Evolutionary conservation across 495 filamentous ascomycete genomes (phyloP).

Genomic region (Sporormia fimetaria): DNA sequence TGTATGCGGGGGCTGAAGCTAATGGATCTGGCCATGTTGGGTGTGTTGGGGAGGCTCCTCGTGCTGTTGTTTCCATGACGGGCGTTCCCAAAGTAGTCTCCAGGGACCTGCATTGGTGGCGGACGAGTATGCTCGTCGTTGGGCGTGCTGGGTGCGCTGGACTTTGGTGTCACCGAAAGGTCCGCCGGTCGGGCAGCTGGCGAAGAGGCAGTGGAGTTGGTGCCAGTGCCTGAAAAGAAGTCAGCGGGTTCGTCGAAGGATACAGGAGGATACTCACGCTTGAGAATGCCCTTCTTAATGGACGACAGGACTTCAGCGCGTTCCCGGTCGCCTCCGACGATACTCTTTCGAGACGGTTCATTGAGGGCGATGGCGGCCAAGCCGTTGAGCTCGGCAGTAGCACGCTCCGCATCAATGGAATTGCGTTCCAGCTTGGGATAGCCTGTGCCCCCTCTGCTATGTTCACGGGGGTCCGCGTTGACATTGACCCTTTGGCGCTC

Average conservation of each 20-base stretch:
- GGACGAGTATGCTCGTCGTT: conserved; percentile 47
- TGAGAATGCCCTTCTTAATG: conserved; percentile 87
- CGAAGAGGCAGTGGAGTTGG: conserved; percentile 55
- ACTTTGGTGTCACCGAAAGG: conserved; percentile 66
- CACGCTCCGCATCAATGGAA: conserved; percentile 51
- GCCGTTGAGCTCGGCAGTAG: conserved; percentile 32
- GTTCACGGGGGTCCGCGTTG: conserved; percentile 57
- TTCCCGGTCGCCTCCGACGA: conserved; percentile 81
- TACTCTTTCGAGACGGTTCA: conserved; percentile 59
- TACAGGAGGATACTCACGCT: conserved; percentile 52
- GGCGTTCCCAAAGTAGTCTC: conserved; percentile 67
- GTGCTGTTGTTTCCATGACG: conserved; percentile 49
- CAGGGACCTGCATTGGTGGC: conserved; percentile 30
- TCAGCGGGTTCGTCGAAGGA: conserved; percentile 6
- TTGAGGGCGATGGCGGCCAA: conserved; percentile 43
- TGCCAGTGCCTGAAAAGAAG: conserved; percentile 39
- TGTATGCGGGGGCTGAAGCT: conserved; percentile 88
- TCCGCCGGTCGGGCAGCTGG: conserved; percentile 52
- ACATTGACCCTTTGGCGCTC: conserved; percentile 71
- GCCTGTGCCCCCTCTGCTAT: conserved; percentile 63
- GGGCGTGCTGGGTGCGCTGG: conserved; percentile 74
- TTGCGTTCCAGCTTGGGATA: conserved; percentile 82
- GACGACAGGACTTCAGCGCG: conserved; percentile 82
- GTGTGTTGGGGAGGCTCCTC: conserved; percentile 69
- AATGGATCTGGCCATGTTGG: conserved; percentile 61